Evolutionary conservation across 129 eudicot species (phyloP).

Genomic region (Helichrysum umbraculigerum): DNA sequence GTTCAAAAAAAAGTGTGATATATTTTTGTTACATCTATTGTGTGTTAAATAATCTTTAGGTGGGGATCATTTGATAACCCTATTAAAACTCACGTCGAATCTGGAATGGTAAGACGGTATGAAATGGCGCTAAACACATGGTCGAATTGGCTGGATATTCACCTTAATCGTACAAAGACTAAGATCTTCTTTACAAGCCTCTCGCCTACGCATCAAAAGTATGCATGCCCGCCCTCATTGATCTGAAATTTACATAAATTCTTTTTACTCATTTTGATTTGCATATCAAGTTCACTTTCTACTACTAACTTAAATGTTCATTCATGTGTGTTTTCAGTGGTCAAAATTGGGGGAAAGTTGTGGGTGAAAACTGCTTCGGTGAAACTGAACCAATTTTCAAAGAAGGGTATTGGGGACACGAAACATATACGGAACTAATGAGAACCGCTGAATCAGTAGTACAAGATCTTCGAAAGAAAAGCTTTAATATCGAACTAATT

Average conservation of each 20-base stretch:
- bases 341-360: constrained; percentile 53
- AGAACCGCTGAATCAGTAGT: constrained; percentile 37
- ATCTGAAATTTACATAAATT: too few species aligned
- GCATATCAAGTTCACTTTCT: constrained; percentile 9
- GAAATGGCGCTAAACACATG: too few species aligned
- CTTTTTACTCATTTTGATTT: not conserved
- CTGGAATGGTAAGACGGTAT: constrained; percentile 42
- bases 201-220: constrained; percentile 66
- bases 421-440: constrained; percentile 54
- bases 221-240: not conserved
- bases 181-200: constrained; percentile 56
- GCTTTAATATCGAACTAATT: constrained; percentile 44
- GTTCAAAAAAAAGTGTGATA: too few species aligned
- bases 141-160: constrained; percentile 69
- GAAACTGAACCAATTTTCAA: constrained; percentile 56
- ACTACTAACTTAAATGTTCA: too few species aligned
- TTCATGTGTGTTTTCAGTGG: too few species aligned
- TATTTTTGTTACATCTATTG: too few species aligned
- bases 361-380: constrained; percentile 47
- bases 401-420: constrained; percentile 48
- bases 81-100: constrained; percentile 40
- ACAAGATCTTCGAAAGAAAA: constrained; percentile 46
- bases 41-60: constrained; percentile 30
- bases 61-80: constrained; percentile 49
- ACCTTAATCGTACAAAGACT: constrained; percentile 51